phyloP scores from a whole-genome alignment of 805 yeast genomes.

The Pichia exigua region DNA sequence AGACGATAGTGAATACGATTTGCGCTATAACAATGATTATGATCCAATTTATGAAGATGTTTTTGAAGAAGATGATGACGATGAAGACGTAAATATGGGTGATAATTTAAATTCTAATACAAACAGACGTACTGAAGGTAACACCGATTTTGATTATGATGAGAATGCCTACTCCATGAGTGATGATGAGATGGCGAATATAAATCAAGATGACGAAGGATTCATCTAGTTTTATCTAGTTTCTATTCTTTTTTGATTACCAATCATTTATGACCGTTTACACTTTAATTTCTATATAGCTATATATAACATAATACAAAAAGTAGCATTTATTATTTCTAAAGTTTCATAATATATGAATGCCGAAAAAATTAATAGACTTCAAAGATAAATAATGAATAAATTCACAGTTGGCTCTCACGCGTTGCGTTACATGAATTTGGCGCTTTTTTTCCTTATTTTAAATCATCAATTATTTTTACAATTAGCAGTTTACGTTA shows the following conservation, averaged over 20 bases:
- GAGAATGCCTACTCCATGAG: constrained; percentile 33
- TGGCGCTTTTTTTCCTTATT: too few relatives aligned
- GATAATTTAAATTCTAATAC: constrained; percentile 27
- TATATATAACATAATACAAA: neutral
- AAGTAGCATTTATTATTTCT: too few relatives aligned
- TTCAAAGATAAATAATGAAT: too few relatives aligned
- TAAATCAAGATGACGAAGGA: constrained; percentile 19
- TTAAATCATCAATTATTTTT: neutral
- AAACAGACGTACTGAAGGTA: constrained; percentile 14
- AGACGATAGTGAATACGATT: constrained; percentile 31
- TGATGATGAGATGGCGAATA: constrained; percentile 24
- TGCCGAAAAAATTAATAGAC: too few relatives aligned
- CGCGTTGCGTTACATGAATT: neutral
- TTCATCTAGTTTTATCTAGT: constrained; percentile 4
- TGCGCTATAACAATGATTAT: constrained; percentile 23
- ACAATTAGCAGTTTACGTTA: too few relatives aligned
- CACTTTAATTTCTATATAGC: neutral
- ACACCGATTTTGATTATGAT: constrained; percentile 38
- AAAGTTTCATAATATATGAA: too few relatives aligned
- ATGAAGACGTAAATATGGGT: constrained; percentile 26
- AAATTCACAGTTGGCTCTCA: too few relatives aligned
- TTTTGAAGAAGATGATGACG: constrained; percentile 33
- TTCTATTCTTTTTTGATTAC: neutral
- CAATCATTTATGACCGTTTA: neutral
- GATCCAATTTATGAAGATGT: constrained; percentile 27